These are phyloP conservation scores for Trichoderma orchidacearum DNA, from an alignment of 495 filamentous ascomycete genomes.

Conservation along the genomic window DNA sequence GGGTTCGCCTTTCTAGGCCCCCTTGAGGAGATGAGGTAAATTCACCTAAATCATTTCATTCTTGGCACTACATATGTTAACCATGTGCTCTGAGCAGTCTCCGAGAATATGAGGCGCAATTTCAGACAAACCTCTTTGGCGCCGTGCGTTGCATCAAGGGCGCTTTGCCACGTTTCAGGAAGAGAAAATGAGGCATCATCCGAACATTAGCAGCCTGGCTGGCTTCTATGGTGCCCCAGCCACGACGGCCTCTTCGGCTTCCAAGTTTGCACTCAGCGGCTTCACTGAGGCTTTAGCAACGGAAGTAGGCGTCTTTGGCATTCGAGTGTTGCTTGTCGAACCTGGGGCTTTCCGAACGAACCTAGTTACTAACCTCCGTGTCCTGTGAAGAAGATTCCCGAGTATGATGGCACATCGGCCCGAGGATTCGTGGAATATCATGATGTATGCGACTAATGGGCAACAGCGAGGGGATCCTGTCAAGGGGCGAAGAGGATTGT, in stretches of 20 bases:
- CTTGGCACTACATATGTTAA: no score
- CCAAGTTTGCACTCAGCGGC: neutral
- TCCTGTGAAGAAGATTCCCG: neutral
- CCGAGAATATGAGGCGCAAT: neutral
- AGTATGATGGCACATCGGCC: neutral
- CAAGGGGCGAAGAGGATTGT: neutral
- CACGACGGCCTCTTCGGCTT: neutral
- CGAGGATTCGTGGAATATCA: neutral
- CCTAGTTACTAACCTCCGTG: neutral
- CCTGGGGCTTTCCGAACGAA: neutral
- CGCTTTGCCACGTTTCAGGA: neutral
- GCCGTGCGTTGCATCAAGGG: neutral
- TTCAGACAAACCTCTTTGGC: neutral
- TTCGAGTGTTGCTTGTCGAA: neutral
- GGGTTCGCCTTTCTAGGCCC: neutral
- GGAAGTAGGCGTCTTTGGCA: neutral
- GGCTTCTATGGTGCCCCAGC: neutral
- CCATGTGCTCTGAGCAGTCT: neutral
- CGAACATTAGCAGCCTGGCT: neutral
- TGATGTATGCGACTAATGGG: neutral
- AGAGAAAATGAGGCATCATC: neutral
- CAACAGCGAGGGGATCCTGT: neutral
- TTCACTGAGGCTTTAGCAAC: neutral
- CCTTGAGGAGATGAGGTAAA: neutral
- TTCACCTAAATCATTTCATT: neutral